Conservation (phyloP, 2,329 filamentous ascomycete species). For the Ophiosphaerella korrae region DNA sequence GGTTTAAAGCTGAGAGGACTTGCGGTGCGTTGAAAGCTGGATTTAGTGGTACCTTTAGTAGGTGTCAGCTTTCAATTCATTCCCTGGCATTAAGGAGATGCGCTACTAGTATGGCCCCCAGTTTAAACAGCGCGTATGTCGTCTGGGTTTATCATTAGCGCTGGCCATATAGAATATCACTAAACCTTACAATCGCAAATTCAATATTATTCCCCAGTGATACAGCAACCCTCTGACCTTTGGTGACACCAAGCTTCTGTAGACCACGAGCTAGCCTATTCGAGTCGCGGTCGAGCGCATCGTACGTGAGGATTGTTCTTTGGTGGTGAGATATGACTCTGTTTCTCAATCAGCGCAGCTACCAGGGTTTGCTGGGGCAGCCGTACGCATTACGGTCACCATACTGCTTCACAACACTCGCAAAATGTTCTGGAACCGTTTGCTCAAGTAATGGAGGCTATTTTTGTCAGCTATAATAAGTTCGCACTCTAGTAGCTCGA, state of each 20-base stretch:
- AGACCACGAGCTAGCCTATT: slow-evolving; percentile 77
- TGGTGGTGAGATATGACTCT: slow-evolving; percentile 68
- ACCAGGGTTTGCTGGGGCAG: background rate
- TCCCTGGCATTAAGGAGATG: too few relatives aligned
- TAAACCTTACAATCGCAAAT: slow-evolving; percentile 69
- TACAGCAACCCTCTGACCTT: slow-evolving; percentile 84
- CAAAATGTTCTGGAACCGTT: slow-evolving; percentile 76
- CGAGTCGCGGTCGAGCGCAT: slow-evolving; percentile 73
- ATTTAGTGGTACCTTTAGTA: slow-evolving; percentile 78
- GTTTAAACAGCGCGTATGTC: slow-evolving; percentile 89
- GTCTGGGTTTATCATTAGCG: slow-evolving; percentile 42
- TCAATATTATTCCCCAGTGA: slow-evolving; percentile 85
- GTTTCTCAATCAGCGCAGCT: slow-evolving; percentile 6
- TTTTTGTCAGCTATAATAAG: slow-evolving; percentile 11
- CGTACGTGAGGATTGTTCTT: slow-evolving; percentile 70
- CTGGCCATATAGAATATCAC: background rate
- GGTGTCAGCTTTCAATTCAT: background rate
- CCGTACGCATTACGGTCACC: slow-evolving; percentile 67
- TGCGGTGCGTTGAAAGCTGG: slow-evolving; percentile 84
- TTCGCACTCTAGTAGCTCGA: slow-evolving; percentile 1
- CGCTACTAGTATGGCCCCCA: slow-evolving; percentile 81
- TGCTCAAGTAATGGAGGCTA: slow-evolving; percentile 69
- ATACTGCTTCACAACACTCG: slow-evolving; percentile 64
- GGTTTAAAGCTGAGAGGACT: slow-evolving; percentile 76
- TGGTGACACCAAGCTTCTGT: slow-evolving; percentile 71